These are phyloP conservation scores for Globisporangium canariense DNA, from an alignment of 352 stramenopile species.

Conservation along the genomic window DNA sequence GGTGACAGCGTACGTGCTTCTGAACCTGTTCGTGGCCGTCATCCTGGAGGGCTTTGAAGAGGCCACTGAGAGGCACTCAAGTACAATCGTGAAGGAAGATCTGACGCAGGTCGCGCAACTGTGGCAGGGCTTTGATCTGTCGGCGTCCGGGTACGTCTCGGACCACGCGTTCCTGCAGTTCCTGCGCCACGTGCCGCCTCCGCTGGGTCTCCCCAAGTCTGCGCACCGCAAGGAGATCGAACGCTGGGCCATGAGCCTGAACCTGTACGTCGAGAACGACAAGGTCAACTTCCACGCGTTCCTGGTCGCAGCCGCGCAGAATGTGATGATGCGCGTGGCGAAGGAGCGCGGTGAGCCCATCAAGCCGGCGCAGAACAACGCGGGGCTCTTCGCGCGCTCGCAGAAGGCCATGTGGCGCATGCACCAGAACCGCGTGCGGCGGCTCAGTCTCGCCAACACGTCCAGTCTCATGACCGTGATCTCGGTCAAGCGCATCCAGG, in stretches of 20 bases:
- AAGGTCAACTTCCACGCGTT: conserved; percentile 36
- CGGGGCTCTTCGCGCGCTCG: conserved; percentile 31
- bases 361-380: conserved; percentile 12
- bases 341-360: conserved; percentile 31
- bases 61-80: conserved; percentile 36
- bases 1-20: conserved; percentile 59
- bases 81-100: conserved; percentile 36
- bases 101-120: conserved; percentile 21
- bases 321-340: conserved; percentile 28
- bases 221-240: conserved; percentile 29
- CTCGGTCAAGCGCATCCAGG: conserved; percentile 37
- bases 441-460: conserved; percentile 18
- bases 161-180: conserved; percentile 43
- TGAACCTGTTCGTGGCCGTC: conserved; percentile 81
- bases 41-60: conserved; percentile 80
- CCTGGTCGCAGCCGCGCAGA: conserved; percentile 29
- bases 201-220: conserved; percentile 30
- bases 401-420: conserved; percentile 22
- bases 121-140: conserved; percentile 39
- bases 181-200: conserved; percentile 31
- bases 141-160: conserved; percentile 26
- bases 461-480: conserved; percentile 28
- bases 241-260: conserved; percentile 26
- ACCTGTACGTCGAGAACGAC: conserved; percentile 30
- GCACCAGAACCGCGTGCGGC: conserved; percentile 8